A percentile compares a stretch with the other conserved stretches of the same genome.
These are phyloP conservation scores for Colletotrichum cordylinicola DNA, from an alignment of 2,329 filamentous ascomycete species.

Conservation along the genomic window DNA sequence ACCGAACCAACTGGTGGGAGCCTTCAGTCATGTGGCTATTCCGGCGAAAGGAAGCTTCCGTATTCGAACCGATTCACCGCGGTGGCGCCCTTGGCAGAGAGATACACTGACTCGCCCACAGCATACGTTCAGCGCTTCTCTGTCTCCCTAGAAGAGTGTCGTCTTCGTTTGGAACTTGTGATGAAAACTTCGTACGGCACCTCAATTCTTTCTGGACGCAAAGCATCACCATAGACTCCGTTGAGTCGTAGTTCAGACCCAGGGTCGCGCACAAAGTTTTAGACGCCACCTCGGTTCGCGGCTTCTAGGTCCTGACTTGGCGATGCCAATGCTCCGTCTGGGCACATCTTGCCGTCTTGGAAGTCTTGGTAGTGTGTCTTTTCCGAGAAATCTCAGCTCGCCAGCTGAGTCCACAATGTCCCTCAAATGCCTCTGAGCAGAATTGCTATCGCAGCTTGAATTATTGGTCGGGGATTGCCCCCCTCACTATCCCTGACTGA, in stretches of 20 bases:
- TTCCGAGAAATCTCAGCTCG: not conserved
- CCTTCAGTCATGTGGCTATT: not conserved
- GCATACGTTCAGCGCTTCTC: not conserved
- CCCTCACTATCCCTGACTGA: not conserved
- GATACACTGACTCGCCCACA: not conserved
- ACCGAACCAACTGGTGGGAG: not conserved
- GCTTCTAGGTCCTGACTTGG: not conserved
- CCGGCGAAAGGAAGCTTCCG: not conserved
- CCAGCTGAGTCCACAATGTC: not conserved
- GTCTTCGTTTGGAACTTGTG: too few relatives aligned
- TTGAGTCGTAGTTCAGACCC: not conserved
- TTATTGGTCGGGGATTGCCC: not conserved
- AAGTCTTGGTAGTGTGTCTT: not conserved
- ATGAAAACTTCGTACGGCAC: not conserved
- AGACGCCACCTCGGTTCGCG: not conserved
- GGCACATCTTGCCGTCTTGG: conserved; percentile 19
- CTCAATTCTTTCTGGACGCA: not conserved
- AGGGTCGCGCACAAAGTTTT: not conserved
- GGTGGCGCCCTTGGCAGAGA: not conserved
- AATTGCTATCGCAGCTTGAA: not conserved
- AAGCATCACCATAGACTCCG: not conserved
- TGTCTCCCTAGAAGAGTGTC: not conserved
- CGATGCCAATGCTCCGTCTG: conserved; percentile 16
- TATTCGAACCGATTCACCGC: not conserved
- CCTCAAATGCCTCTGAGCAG: not conserved